Evolutionary conservation across 495 filamentous ascomycete genomes (phyloP).

Genomic region (Cercophora sp.): DNA sequence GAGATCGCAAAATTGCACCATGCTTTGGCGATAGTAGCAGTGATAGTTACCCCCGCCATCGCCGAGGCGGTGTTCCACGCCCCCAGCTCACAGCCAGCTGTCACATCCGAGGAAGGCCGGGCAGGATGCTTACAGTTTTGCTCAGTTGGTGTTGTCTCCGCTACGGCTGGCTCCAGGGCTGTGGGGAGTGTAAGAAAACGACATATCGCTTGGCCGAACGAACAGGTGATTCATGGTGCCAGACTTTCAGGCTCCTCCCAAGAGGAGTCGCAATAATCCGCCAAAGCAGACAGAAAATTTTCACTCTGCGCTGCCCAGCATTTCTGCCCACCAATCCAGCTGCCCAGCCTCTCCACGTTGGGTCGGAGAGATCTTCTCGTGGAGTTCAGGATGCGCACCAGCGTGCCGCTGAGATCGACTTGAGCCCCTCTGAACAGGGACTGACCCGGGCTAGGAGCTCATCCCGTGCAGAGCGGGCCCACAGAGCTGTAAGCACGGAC

Average conservation of each 20-base stretch:
- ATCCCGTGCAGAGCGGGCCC: neutral
- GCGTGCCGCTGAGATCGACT: neutral
- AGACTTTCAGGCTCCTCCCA: neutral
- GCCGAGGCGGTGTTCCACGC: too few species aligned
- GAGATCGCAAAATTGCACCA: slow-evolving; percentile 3
- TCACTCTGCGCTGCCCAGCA: neutral
- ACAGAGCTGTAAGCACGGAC: too few species aligned
- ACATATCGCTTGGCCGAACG: slow-evolving; percentile 3
- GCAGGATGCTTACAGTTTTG: neutral
- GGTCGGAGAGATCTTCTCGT: neutral
- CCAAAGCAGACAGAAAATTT: neutral
- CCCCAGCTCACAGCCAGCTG: neutral
- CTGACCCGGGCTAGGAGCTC: neutral
- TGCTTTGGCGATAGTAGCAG: neutral
- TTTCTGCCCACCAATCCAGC: slow-evolving; percentile 5
- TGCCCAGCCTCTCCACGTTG: neutral
- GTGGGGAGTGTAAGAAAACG: slow-evolving; percentile 7
- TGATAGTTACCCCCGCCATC: too few species aligned
- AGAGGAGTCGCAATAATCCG: neutral
- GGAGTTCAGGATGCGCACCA: neutral
- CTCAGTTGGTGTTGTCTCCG: neutral
- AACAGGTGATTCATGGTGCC: slow-evolving; percentile 8
- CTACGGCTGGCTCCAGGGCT: neutral
- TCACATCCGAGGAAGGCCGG: neutral
- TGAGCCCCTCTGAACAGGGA: neutral